Evolutionary conservation across 352 stramenopile species (phyloP), one percentile per base, ranked within the genome.

Genomic region (Pythium inflatum): DNA sequence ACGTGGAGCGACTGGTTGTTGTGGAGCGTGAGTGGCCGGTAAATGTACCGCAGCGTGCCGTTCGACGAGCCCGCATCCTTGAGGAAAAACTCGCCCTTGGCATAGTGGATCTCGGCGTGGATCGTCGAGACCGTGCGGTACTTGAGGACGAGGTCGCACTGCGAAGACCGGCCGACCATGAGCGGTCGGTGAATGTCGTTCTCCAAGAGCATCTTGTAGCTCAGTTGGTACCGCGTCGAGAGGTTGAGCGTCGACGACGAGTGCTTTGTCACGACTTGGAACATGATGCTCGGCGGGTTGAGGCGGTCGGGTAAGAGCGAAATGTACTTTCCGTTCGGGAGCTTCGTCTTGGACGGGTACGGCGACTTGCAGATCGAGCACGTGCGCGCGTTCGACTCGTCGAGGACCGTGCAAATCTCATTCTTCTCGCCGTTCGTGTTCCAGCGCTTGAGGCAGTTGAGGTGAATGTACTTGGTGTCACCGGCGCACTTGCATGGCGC

Each of bases 391-490:
- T 94, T 92, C 68, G 79, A 90, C 66, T 94, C 86, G 62, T 95
- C 86, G 33, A 94, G 63, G 20, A 95, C 88, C 3, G 88, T 91
- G 61, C 88, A 95, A 71, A 95, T 93, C 69, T 95, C 86, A 53
- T 95, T 94, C 78, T 94, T 94, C 68, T 95, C 88, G 18, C 86
- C 86, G 66, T 95, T 95, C 18, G 86, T 95, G 78, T 98, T 97
- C 93, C 93, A 98, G 51, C 97, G 95, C 61, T 97, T 95, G 30
- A 98, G 83, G 68, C 95, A 98, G 70, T 98, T 97, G 11, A 98
- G 81, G 60, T 98, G 95, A 22, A 98, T 97, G 83, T 98, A 98
- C 73, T 97, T 96, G 40, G 95, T 98, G 75, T 98, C 95, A 20
- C 95, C 95, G 66, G 84, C 94, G 67, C 95, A 98, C 71, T 98